phyloP scores from a whole-genome alignment of 805 yeast genomes.

The Tetrapisispora fleetii region DNA sequence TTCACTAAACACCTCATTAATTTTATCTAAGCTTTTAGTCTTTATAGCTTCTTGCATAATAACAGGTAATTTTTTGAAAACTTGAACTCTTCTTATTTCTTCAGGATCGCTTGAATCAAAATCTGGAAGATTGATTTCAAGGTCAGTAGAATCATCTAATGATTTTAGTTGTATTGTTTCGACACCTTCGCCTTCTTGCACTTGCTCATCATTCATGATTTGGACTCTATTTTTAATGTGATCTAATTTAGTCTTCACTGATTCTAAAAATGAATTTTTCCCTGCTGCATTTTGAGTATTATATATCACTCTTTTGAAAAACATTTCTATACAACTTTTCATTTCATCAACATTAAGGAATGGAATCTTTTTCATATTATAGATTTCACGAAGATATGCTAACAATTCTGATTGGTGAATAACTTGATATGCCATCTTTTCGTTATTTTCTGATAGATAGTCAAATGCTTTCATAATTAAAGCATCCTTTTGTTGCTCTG shows the following conservation, averaged over 20 bases:
- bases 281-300: slow-evolving; percentile 44
- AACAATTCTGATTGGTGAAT: slow-evolving; percentile 72
- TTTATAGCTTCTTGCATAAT: slow-evolving; percentile 68
- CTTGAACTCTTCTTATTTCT: slow-evolving; percentile 37
- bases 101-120: slow-evolving; percentile 39
- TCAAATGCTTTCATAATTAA: slow-evolving; percentile 90
- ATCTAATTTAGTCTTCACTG: slow-evolving; percentile 59
- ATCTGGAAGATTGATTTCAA: slow-evolving; percentile 61
- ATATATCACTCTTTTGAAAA: slow-evolving; percentile 50
- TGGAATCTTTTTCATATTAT: slow-evolving; percentile 30
- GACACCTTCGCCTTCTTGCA: slow-evolving; percentile 43
- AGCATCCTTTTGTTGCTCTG: slow-evolving; percentile 82
- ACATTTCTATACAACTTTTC: slow-evolving; percentile 45
- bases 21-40: slow-evolving; percentile 61
- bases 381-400: slow-evolving; percentile 50
- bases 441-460: slow-evolving; percentile 44
- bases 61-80: slow-evolving; percentile 48
- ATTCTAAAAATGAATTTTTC: slow-evolving; percentile 55
- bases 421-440: slow-evolving; percentile 46
- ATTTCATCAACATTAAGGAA: slow-evolving; percentile 27
- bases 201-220: slow-evolving; percentile 46
- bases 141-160: slow-evolving; percentile 71
- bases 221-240: slow-evolving; percentile 72
- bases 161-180: slow-evolving; percentile 82
- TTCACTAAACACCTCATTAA: slow-evolving; percentile 70